Evolutionary conservation across 2,329 filamentous ascomycete genomes (phyloP).

Genomic region (Calonectria pauciramosa): DNA sequence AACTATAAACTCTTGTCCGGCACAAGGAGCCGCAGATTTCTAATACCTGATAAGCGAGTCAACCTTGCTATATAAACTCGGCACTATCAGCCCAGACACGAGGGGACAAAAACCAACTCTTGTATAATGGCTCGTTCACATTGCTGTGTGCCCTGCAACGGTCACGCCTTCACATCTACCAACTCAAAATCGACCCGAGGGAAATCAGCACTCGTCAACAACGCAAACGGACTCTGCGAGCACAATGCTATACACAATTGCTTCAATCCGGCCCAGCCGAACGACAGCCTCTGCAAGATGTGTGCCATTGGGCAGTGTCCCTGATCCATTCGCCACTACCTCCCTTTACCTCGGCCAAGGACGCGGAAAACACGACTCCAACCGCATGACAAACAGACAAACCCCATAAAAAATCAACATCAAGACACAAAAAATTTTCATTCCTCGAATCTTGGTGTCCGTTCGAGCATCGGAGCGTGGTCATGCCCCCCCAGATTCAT

Average conservation of each 20-base stretch:
- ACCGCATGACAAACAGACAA: neutral
- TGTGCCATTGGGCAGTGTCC: conserved; percentile 42
- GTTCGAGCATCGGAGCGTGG: neutral
- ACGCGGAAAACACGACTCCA: neutral
- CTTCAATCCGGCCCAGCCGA: conserved; percentile 34
- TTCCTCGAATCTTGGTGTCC: neutral
- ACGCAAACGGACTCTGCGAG: conserved; percentile 41
- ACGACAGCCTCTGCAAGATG: conserved; percentile 42
- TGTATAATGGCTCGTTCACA: conserved; percentile 21
- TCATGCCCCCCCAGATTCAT: neutral
- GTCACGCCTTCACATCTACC: neutral
- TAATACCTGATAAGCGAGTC: neutral
- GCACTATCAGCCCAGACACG: neutral
- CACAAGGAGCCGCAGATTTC: neutral
- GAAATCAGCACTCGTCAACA: conserved; percentile 33
- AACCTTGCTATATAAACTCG: neutral
- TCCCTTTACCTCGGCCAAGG: neutral
- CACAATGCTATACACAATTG: conserved; percentile 43
- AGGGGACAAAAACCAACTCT: neutral
- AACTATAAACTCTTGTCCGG: conserved; percentile 1
- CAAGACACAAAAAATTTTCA: neutral
- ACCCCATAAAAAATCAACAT: neutral
- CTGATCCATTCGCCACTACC: conserved; percentile 12
- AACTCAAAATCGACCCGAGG: conserved; percentile 10
- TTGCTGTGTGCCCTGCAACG: neutral